These are phyloP conservation scores for Dactylonectria macrodidyma DNA, from an alignment of 2,329 filamentous ascomycete genomes.

Conservation along the genomic window DNA sequence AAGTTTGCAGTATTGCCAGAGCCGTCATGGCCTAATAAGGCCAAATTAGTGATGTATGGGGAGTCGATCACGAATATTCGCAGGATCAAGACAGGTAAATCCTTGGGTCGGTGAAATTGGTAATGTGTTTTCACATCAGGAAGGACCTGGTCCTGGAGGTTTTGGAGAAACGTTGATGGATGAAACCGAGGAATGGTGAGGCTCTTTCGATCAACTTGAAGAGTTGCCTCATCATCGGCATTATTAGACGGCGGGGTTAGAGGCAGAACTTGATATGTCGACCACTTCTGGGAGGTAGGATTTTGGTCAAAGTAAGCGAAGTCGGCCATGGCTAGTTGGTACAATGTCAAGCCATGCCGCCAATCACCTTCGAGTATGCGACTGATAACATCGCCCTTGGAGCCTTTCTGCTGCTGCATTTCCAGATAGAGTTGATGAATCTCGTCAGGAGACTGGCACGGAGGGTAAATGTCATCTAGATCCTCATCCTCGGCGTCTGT, in stretches of 20 bases:
- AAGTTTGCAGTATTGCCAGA: slow-evolving; percentile 60
- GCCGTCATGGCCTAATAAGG: slow-evolving; percentile 54
- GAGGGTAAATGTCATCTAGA: slow-evolving; percentile 77
- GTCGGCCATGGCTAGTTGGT: slow-evolving; percentile 79
- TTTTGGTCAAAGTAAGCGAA: slow-evolving; percentile 77
- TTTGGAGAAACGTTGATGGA: slow-evolving; percentile 83
- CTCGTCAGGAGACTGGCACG: slow-evolving; percentile 75
- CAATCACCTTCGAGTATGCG: slow-evolving; percentile 79
- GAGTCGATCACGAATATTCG: slow-evolving; percentile 86
- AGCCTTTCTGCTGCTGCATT: slow-evolving; percentile 72
- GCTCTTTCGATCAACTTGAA: slow-evolving; percentile 61
- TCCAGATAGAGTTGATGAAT: slow-evolving; percentile 76
- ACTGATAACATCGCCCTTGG: slow-evolving; percentile 74
- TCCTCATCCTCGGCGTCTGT: slow-evolving; percentile 69
- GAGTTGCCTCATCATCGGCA: slow-evolving; percentile 57
- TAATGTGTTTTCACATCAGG: slow-evolving; percentile 89
- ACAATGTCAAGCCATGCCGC: slow-evolving; percentile 74
- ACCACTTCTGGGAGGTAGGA: slow-evolving; percentile 75
- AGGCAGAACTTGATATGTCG: slow-evolving; percentile 71
- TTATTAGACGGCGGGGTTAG: slow-evolving; percentile 59
- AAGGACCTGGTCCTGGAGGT: slow-evolving; percentile 80
- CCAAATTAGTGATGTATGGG: slow-evolving; percentile 78
- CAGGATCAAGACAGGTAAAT: slow-evolving; percentile 80
- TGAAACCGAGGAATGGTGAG: slow-evolving; percentile 80
- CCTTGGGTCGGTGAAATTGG: slow-evolving; percentile 80